Evolutionary conservation across 1,139 yeast genomes (phyloP), one percentile per base, ranked within the genome.

Genomic region (Blastobotrys illinoisensis): DNA sequence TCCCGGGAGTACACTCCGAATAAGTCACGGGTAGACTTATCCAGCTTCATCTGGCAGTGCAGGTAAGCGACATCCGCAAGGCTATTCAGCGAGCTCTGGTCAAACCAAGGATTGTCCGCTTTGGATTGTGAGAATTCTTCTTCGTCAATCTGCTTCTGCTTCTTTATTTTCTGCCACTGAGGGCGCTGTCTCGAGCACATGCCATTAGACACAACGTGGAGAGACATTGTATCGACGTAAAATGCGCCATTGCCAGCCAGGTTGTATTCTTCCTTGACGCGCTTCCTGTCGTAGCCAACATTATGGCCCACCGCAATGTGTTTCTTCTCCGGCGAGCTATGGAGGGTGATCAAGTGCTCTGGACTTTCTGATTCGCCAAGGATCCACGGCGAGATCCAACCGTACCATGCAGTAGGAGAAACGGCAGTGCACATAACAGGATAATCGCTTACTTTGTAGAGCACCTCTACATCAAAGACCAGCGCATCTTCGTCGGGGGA

Each of bases 161-260:
- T 58, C 52, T 61, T 57, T 59, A 65, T 59, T 82, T 82, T 83
- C 65, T 81, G 72, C 90, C 95, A 95, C 21, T 79, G 76, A 0
- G 91, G 86, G 58, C 98, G 73, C 67, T 95, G 99, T 61, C 89
- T 83, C 1, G 98, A 88, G 67, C 97, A 88, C 79, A 95, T 86
- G 0, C 99, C 99, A 52, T 88, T 84, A 0, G 84, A 83, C 0
- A 98, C 95, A 44, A 91, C 84, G 71, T 95, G 99, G 21, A 95
- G 74, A 0, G 98, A 85, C 93, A 93, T 87, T 1, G 96, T 93
- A 69, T 95, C 99, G 55, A 95, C 62, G 64, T 76, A 95, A 69
- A 89, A 90, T 1, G 88, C 87, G 63, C 85, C 82, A 0, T 95
- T 77, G 50, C 77, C 80, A 44, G 75, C 70, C 44, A 93, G 67